These are phyloP conservation scores for Clavispora phyllophila DNA, from an alignment of 805 yeast species.

Conservation along the genomic window DNA sequence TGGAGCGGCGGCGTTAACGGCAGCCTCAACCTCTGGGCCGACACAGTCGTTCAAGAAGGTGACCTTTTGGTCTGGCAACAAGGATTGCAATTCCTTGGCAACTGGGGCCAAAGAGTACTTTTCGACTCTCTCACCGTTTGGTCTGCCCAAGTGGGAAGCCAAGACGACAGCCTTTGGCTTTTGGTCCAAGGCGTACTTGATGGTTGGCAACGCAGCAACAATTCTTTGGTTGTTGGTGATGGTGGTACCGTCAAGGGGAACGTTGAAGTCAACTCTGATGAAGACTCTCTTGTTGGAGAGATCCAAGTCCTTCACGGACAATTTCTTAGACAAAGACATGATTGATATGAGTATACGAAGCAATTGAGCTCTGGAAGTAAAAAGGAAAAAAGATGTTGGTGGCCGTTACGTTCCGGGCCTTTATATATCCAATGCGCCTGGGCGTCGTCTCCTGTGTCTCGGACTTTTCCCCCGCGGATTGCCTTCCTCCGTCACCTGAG, in stretches of 20 bases:
- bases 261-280: slow-evolving; percentile 97
- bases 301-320: slow-evolving; percentile 87
- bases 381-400: background rate
- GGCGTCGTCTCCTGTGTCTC: slow-evolving; percentile 3
- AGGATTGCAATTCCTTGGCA: slow-evolving; percentile 77
- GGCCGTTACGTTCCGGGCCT: background rate
- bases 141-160: slow-evolving; percentile 99
- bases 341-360: slow-evolving; percentile 2
- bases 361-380: background rate
- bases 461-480: slow-evolving; percentile 3
- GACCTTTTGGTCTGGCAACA: slow-evolving; percentile 61
- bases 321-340: slow-evolving; percentile 92
- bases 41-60: slow-evolving; percentile 87
- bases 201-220: slow-evolving; percentile 98
- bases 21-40: slow-evolving; percentile 82
- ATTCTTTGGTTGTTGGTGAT: slow-evolving; percentile 99
- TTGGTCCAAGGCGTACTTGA: slow-evolving; percentile 87
- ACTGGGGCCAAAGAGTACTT: slow-evolving; percentile 94
- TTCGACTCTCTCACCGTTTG: slow-evolving; percentile 84
- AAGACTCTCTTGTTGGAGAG: slow-evolving; percentile 91
- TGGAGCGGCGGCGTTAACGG: slow-evolving; percentile 64
- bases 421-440: background rate
- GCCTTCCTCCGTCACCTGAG: slow-evolving; percentile 4
- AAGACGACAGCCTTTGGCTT: slow-evolving; percentile 87
- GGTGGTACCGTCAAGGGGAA: slow-evolving; percentile 90